phyloP scores from a whole-genome alignment of 2,329 filamentous ascomycete species.

The Diplodia mutila region DNA sequence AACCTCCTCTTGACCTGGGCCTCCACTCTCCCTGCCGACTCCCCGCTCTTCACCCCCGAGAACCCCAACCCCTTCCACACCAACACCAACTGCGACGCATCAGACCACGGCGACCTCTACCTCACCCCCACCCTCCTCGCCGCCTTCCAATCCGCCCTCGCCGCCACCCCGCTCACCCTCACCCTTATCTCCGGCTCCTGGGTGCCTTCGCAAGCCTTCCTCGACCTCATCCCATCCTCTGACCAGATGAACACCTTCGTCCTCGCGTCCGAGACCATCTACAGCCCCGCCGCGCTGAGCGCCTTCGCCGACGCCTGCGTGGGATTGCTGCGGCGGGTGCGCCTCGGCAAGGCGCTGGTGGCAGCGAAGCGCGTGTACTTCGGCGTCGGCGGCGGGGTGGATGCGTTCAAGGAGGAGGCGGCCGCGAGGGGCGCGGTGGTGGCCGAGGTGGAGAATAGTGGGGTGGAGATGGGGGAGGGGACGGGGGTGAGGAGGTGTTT shows the following conservation, averaged over 20 bases:
- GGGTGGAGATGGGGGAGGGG: conserved; percentile 39
- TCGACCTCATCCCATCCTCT: conserved; percentile 57
- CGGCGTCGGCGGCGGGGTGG: conserved; percentile 79
- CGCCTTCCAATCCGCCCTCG: conserved; percentile 62
- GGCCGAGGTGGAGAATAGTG: conserved; percentile 54
- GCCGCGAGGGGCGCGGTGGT: conserved; percentile 48
- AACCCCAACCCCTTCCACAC: conserved; percentile 28
- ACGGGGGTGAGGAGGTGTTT: conserved; percentile 52
- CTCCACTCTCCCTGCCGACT: conserved; percentile 32
- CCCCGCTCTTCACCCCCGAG: conserved; percentile 25
- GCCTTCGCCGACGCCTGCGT: conserved; percentile 71
- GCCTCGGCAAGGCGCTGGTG: conserved; percentile 65
- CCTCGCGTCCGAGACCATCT: conserved; percentile 81
- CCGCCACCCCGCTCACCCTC: conserved; percentile 57
- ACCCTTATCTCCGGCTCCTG: conserved; percentile 76
- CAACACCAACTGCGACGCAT: conserved; percentile 33
- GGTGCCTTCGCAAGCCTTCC: conserved; percentile 61
- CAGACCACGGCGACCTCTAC: conserved; percentile 64
- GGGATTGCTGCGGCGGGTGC: conserved; percentile 57
- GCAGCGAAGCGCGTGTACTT: conserved; percentile 83
- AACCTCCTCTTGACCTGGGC: conserved; percentile 74
- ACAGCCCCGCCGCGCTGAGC: conserved; percentile 71
- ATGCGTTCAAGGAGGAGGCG: conserved; percentile 65
- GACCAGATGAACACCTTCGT: conserved; percentile 49
- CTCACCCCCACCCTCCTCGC: conserved; percentile 61